Percentiles rank a stretch among this genome's conserved stretches.
These are phyloP conservation scores for Metschnikowia shivogae DNA, from an alignment of 805 yeast genomes.

Conservation along the genomic window DNA sequence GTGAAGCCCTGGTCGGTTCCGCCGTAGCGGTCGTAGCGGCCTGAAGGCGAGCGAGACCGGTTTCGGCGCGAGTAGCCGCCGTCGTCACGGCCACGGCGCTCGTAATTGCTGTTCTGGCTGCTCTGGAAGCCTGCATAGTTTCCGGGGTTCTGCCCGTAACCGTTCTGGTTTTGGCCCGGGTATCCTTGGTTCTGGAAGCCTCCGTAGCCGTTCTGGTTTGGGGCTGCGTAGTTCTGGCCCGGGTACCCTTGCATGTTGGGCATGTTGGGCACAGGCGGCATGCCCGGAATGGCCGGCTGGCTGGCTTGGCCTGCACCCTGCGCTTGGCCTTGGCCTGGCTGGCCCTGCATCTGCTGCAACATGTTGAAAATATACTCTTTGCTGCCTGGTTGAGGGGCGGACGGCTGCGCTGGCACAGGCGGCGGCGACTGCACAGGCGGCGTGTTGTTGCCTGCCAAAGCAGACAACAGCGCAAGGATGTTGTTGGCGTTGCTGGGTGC, in stretches of 20 bases:
- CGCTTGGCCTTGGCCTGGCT: neutral
- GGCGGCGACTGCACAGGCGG: constrained; percentile 15
- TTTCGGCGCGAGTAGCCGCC: constrained; percentile 44
- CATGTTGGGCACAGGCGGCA: constrained; percentile 11
- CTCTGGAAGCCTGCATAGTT: neutral
- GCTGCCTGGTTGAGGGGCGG: constrained; percentile 17
- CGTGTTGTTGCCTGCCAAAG: constrained; percentile 25
- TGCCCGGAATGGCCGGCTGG: constrained; percentile 3
- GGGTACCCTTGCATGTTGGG: constrained; percentile 7
- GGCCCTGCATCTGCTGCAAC: constrained; percentile 48
- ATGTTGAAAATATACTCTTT: constrained; percentile 45
- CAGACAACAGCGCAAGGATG: constrained; percentile 42
- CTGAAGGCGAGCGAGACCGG: constrained; percentile 52
- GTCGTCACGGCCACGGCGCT: constrained; percentile 29
- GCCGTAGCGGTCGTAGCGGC: constrained; percentile 18
- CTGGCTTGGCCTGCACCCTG: neutral
- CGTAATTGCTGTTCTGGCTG: constrained; percentile 9
- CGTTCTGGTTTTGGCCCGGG: neutral
- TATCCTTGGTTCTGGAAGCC: neutral
- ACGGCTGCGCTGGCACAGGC: constrained; percentile 9
- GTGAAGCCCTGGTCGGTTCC: constrained; percentile 16
- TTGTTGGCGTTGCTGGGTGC: constrained; percentile 28
- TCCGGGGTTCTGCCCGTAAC: constrained; percentile 3
- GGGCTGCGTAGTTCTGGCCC: neutral
- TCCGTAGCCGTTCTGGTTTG: constrained; percentile 2